A percentile compares a stretch with the other conserved stretches of the same genome.
These are phyloP conservation scores for Solanum etuberosum DNA, from an alignment of 257 asterid species.

Conservation along the genomic window DNA sequence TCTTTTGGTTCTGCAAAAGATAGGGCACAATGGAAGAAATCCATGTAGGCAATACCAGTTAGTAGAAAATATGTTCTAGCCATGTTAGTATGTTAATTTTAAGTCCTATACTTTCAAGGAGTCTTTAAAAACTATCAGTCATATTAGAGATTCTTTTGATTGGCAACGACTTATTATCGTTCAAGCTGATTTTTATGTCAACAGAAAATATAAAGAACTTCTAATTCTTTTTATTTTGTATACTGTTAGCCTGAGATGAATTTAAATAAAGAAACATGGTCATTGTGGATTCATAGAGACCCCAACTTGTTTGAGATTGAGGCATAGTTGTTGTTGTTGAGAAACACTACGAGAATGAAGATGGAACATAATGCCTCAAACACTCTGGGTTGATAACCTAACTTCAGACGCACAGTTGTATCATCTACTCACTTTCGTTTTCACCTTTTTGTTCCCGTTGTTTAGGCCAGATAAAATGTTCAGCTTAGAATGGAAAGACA, in stretches of 20 bases:
- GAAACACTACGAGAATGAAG: not conserved
- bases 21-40: not conserved
- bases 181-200: not conserved
- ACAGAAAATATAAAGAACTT: not conserved
- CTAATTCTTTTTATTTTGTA: not conserved
- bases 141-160: not conserved
- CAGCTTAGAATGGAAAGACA: not conserved
- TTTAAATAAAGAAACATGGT: not conserved
- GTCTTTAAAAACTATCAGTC: not conserved
- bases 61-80: not conserved
- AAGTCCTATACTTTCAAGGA: not conserved
- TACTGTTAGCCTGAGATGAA: not conserved
- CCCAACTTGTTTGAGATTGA: not conserved
- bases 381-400: not conserved
- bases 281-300: not conserved
- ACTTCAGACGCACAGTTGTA: not conserved
- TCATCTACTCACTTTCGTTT: not conserved
- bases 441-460: not conserved
- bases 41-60: not conserved
- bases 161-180: not conserved
- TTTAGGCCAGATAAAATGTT: not conserved
- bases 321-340: not conserved
- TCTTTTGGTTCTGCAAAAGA: not conserved
- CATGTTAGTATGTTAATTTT: not conserved
- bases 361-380: not conserved